Base-by-base conservation (phyloP, 306 rosid genomes). In the Medicago lupulina region DNA sequence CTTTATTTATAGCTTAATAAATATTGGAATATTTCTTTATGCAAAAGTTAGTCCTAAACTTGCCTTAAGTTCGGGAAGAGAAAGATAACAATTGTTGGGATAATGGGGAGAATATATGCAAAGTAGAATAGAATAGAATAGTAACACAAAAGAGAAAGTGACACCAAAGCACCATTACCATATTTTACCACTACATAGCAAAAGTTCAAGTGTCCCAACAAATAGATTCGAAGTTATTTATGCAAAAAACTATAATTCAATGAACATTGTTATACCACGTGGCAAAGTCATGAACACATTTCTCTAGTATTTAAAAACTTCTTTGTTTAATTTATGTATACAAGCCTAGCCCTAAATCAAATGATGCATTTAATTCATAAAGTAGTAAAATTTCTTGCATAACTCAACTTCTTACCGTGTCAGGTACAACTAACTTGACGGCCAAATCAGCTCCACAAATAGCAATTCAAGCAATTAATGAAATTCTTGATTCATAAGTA, bases 31-130 rank as follows among this genome's bases (percentile, higher is more conserved):
- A 14, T 60, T 28, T 60, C 17, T 14, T 60, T 60, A 28, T 19
- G 1, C 40, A 50, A 8, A 16, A 68, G 39, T 57, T 71, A 57
- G 68, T 75, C 64, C 80, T 39, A 25, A 25, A 23, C 64, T 41
- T 39, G 76, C 71, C 68, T 38, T 25, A 64, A 38, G 63, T 53
- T 80, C 51, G 40, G 76, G 74, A 73, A 67, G 65, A 54, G 28
- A 82, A 73, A 70, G 73, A 71, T 31, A 23, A 9, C 50, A 17
- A 58, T 14, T 79, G 31, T 43, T 66, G 53, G 83, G 39, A 70
- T 80, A 61, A 8, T 15, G 64, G 64, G 59, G 71, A 70, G 90
- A 82, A 87, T 80, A 84, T 82, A 81, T 86, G 79, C 91, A 80
- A 81, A 80, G 77, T 57, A 73, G 17, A 38, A 38, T 63, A 73